A percentile compares a stretch with the other conserved stretches of the same genome.
These are phyloP conservation scores for Termitomyces sp. DNA, from an alignment of 768 basidiomycete species.

Conservation along the genomic window DNA sequence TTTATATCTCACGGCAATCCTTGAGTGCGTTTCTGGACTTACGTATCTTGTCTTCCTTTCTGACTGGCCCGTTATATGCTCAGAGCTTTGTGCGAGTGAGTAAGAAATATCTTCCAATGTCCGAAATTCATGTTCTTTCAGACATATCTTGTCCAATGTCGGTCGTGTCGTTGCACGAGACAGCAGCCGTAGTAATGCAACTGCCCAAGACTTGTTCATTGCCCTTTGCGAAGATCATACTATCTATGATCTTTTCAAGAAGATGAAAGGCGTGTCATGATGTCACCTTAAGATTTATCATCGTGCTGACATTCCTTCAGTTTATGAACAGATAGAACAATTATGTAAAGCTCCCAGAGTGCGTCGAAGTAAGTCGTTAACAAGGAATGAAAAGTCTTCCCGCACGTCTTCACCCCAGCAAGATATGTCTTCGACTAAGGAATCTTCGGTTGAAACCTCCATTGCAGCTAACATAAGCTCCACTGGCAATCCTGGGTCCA, in stretches of 20 bases:
- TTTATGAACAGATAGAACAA: constrained; percentile 74
- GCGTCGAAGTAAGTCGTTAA: constrained; percentile 66
- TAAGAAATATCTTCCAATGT: constrained; percentile 15
- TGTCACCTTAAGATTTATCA: neutral
- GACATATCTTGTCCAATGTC: constrained; percentile 81
- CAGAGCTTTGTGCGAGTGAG: constrained; percentile 87
- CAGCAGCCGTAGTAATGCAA: constrained; percentile 72
- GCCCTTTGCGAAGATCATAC: constrained; percentile 89
- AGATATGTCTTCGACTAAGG: constrained; percentile 30
- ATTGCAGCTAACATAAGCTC: constrained; percentile 19
- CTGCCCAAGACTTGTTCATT: constrained; percentile 76
- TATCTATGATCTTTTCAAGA: constrained; percentile 79
- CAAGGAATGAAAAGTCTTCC: constrained; percentile 47
- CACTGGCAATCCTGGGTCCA: constrained; percentile 25
- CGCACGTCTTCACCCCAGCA: constrained; percentile 43
- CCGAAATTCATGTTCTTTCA: constrained; percentile 21
- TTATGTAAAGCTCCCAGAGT: constrained; percentile 54
- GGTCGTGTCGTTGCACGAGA: constrained; percentile 83
- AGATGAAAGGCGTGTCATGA: constrained; percentile 70
- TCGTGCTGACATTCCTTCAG: constrained; percentile 29
- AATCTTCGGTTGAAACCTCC: constrained; percentile 36
- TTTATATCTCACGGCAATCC: constrained; percentile 85
- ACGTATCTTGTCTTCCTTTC: constrained; percentile 16
- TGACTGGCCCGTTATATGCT: constrained; percentile 16
- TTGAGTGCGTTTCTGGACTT: constrained; percentile 65